Conservation (phyloP, 106 monocot genomes). For the Gastrodia elata region DNA sequence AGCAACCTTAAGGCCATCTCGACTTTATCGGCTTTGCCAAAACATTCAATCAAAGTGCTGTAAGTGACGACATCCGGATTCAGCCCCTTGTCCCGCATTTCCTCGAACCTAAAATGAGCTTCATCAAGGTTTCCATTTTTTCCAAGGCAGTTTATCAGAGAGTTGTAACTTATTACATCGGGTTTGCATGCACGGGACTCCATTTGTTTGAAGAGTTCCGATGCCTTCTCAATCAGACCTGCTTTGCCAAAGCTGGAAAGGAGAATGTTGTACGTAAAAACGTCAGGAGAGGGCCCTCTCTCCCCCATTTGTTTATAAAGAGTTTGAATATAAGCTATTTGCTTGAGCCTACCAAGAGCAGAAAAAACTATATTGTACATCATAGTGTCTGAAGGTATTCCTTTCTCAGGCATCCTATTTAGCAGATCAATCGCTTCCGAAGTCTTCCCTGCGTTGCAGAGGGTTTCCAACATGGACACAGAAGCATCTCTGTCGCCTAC, state of each 20-base stretch:
- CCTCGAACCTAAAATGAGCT: constrained; percentile 83
- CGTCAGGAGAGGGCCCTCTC: constrained; percentile 52
- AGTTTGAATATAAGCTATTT: constrained; percentile 29
- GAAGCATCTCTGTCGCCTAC: constrained; percentile 65
- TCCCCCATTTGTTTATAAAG: constrained; percentile 73
- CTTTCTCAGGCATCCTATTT: constrained; percentile 72
- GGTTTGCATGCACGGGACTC: constrained; percentile 60
- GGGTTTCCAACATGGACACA: constrained; percentile 71
- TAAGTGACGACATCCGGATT: constrained; percentile 89
- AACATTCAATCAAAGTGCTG: constrained; percentile 94
- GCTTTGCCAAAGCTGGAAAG: constrained; percentile 80
- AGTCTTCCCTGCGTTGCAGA: constrained; percentile 72
- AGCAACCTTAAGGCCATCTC: constrained; percentile 87
- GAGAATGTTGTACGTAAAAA: constrained; percentile 91
- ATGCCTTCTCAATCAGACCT: constrained; percentile 54
- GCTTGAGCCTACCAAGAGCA: constrained; percentile 63
- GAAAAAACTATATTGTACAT: constrained; percentile 88
- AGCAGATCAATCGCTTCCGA: constrained; percentile 80
- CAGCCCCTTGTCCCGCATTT: constrained; percentile 93
- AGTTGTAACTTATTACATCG: constrained; percentile 96
- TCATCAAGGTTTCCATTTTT: constrained; percentile 92
- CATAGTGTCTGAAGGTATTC: constrained; percentile 46
- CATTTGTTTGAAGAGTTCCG: constrained; percentile 77
- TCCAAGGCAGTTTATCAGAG: constrained; percentile 82
- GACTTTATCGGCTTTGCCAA: constrained; percentile 74